Evolutionary conservation across 768 basidiomycete species (phyloP).

Genomic region (Suillus subalutaceus): DNA sequence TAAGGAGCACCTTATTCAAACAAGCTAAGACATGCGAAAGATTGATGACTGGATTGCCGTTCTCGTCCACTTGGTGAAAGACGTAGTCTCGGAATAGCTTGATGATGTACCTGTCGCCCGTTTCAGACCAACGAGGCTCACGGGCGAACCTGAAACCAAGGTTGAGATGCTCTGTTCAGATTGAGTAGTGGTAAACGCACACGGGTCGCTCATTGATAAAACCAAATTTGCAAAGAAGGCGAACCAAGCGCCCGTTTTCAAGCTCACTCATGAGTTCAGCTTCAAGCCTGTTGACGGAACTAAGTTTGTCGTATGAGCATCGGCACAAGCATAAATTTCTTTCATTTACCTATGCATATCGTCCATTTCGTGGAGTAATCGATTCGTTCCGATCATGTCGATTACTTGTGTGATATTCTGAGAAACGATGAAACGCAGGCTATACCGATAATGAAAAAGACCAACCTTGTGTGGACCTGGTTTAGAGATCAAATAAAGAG

Average conservation of each 20-base stretch:
- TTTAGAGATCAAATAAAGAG: constrained; percentile 77
- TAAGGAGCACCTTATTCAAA: constrained; percentile 79
- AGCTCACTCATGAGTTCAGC: constrained; percentile 84
- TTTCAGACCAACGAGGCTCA: constrained; percentile 97
- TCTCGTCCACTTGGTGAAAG: constrained; percentile 95
- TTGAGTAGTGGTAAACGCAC: constrained; percentile 49
- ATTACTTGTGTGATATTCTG: constrained; percentile 81
- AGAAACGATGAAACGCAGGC: constrained; percentile 9
- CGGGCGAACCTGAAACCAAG: constrained; percentile 80
- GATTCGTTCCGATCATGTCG: constrained; percentile 71
- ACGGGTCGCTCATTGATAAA: constrained; percentile 99
- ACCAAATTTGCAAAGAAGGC: constrained; percentile 90
- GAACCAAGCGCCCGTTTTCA: constrained; percentile 90
- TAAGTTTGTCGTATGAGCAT: constrained; percentile 32
- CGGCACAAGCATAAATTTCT: background rate
- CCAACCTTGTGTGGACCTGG: constrained; percentile 64
- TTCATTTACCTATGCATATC: constrained; percentile 72
- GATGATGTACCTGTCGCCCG: constrained; percentile 96
- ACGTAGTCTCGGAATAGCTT: constrained; percentile 98
- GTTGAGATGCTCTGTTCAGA: constrained; percentile 4
- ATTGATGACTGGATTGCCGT: constrained; percentile 87
- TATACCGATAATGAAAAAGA: background rate
- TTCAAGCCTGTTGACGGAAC: constrained; percentile 82
- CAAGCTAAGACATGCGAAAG: constrained; percentile 89
- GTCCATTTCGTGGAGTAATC: constrained; percentile 76